A percentile compares a stretch with the other conserved stretches of the same genome.
Evolutionary conservation across 768 basidiomycete species (phyloP).

Genomic region (Jaapia argillacea): DNA sequence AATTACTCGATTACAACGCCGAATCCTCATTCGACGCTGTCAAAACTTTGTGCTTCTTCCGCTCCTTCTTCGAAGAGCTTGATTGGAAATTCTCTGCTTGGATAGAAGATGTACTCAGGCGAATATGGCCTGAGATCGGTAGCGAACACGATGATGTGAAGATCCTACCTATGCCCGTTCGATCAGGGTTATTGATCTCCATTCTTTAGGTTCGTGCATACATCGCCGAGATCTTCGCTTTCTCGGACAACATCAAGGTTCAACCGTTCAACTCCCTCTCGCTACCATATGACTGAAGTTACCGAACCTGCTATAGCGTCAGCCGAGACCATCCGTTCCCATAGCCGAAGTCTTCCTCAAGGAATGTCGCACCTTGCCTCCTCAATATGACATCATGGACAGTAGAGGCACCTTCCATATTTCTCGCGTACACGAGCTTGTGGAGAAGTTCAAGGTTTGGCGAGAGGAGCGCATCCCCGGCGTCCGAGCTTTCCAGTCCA

Average conservation of each 20-base stretch:
- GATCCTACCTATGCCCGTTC: constrained; percentile 14
- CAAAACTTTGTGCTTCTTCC: constrained; percentile 58
- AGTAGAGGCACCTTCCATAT: constrained; percentile 56
- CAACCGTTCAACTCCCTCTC: constrained; percentile 6
- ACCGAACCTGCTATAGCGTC: constrained; percentile 36
- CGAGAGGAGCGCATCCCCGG: constrained; percentile 62
- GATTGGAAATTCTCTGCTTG: constrained; percentile 78
- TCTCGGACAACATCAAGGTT: constrained; percentile 66
- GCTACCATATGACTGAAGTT: background rate
- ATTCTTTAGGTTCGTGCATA: constrained; percentile 52
- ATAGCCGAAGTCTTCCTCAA: constrained; percentile 52
- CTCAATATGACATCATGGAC: constrained; percentile 66
- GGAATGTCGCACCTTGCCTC: constrained; percentile 48
- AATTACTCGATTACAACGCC: constrained; percentile 63
- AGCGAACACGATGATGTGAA: constrained; percentile 73
- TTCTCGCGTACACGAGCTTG: constrained; percentile 47
- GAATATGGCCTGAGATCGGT: constrained; percentile 61
- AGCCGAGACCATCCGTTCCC: constrained; percentile 51
- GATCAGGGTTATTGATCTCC: too few relatives aligned
- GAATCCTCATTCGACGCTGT: constrained; percentile 78
- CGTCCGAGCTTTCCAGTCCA: constrained; percentile 72
- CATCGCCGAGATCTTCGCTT: constrained; percentile 66
- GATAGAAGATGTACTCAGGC: constrained; percentile 55
- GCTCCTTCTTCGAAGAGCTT: constrained; percentile 62
- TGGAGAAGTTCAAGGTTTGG: constrained; percentile 59